Conservation (phyloP, 2,329 filamentous ascomycete species). For the Penicillium sp. region DNA sequence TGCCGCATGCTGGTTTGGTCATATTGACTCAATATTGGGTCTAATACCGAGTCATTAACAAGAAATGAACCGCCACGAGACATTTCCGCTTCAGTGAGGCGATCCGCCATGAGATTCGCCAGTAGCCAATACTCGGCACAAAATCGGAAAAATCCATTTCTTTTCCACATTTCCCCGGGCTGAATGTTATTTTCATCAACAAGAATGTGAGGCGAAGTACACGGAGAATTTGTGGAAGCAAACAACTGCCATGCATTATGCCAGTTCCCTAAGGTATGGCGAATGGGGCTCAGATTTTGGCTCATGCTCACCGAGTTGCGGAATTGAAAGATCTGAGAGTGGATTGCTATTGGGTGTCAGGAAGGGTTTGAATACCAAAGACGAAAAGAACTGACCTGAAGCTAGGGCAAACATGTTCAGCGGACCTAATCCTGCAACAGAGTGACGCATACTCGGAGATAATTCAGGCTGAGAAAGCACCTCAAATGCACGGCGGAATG, state of each 20-base stretch:
- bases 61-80: conserved; percentile 2
- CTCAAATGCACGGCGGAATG: conserved; percentile 25
- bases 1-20: conserved; percentile 48
- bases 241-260: conserved; percentile 27
- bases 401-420: conserved; percentile 33
- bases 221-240: conserved; percentile 4
- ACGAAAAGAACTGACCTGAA: conserved; percentile 20
- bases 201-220: conserved; percentile 10
- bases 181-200: conserved; percentile 14
- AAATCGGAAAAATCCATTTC: conserved; percentile 40
- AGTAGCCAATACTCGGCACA: conserved; percentile 44
- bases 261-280: conserved; percentile 32
- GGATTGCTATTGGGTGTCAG: conserved; percentile 15
- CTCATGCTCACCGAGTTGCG: conserved; percentile 37
- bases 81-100: conserved; percentile 21
- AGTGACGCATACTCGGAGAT: conserved; percentile 8
- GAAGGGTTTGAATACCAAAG: too few species aligned
- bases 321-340: conserved; percentile 42
- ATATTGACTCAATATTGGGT: conserved; percentile 41
- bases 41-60: conserved; percentile 16
- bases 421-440: conserved; percentile 24
- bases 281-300: conserved; percentile 35
- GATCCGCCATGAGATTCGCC: conserved; percentile 36
- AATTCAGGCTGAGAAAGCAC: conserved; percentile 22
- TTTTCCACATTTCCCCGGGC: conserved; percentile 37